Base-by-base conservation (phyloP, 805 yeast genomes). In the Yarrowia sp. region DNA sequence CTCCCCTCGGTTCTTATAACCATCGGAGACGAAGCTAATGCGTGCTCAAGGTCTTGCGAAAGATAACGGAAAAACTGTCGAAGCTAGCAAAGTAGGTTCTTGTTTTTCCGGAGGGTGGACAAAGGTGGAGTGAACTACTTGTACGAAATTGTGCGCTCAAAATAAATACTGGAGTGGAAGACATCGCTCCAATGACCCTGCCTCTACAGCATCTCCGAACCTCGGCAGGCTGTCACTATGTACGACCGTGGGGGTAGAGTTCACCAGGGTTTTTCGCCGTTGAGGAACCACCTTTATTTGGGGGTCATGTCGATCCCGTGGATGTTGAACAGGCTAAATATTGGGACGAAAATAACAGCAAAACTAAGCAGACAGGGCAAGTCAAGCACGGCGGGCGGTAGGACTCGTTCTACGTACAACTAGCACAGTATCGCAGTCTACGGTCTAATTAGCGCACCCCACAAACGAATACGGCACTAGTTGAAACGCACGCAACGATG, bases 241-340 rank as follows among this genome's bases (percentile, higher is more conserved):
- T 26, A 26, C 32, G 32, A 15, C 55, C 16, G 55, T 50, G 55
- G 55, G 55, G 55, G 55, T 50, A 36, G 58, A 53, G 58, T 53
- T 53, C 26, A 11, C 4, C 41, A 50, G 41, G 38, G 55, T 14
- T 15, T 11, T 14, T 9, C 26, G 58, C 58, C 58, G 58, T 53
- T 53, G n/a, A 38, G 10, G 15, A 7, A n/a, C 5, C 42, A 53
- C 8, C 32, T 53, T 53, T 53, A 53, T 12, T 53, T 53, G 58
- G 58, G 58, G 42, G 43, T 14, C 42, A 11, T 38, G 58, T 38
- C 43, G 58, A 53, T 53, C 58, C 50, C 50, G 15, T 46, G 50
- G 50, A 42, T 26, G 32, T 26, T 2, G 32, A 26, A 5, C 32
- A 5, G 32, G 32, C 32, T 26, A 26, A 26, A 26, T 26, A 26